These are phyloP conservation scores for Nymphaea thermarum DNA, from an alignment of 164 flowering plant genomes.

Conservation along the genomic window DNA sequence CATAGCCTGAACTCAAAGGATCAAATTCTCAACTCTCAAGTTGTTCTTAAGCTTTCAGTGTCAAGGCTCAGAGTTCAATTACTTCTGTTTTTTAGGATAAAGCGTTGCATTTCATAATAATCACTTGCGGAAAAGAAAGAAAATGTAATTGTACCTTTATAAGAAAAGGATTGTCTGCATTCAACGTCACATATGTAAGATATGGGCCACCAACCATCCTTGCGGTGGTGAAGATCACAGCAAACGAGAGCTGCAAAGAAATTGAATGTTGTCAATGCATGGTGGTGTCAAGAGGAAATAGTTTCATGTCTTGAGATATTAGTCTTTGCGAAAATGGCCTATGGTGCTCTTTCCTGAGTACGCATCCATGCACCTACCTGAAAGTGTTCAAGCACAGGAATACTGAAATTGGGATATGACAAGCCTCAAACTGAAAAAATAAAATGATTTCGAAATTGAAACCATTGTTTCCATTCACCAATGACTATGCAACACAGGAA, in stretches of 20 bases:
- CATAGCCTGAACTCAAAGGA: background rate
- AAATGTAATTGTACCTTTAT: conserved; percentile 40
- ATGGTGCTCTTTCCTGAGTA: too few relatives aligned
- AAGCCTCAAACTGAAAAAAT: too few relatives aligned
- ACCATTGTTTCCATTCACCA: too few relatives aligned
- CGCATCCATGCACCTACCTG: too few relatives aligned
- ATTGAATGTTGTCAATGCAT: background rate
- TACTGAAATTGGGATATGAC: too few relatives aligned
- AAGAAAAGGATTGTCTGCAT: conserved; percentile 56
- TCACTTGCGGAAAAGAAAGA: background rate
- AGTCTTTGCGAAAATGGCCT: too few relatives aligned
- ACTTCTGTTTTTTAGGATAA: too few relatives aligned
- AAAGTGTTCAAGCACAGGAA: too few relatives aligned
- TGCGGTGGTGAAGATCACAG: conserved; percentile 52
- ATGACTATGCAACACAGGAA: background rate
- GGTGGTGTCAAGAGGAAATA: too few relatives aligned
- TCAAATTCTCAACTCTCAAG: background rate
- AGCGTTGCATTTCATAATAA: background rate
- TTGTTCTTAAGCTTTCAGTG: background rate
- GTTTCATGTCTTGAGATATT: too few relatives aligned
- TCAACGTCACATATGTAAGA: conserved; percentile 47
- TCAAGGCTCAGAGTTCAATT: background rate
- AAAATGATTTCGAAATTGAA: too few relatives aligned
- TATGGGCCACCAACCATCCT: conserved; percentile 80
- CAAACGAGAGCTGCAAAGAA: conserved; percentile 48